phyloP scores from a whole-genome alignment of 148 eudicot genomes.

The Limonium bicolor region DNA sequence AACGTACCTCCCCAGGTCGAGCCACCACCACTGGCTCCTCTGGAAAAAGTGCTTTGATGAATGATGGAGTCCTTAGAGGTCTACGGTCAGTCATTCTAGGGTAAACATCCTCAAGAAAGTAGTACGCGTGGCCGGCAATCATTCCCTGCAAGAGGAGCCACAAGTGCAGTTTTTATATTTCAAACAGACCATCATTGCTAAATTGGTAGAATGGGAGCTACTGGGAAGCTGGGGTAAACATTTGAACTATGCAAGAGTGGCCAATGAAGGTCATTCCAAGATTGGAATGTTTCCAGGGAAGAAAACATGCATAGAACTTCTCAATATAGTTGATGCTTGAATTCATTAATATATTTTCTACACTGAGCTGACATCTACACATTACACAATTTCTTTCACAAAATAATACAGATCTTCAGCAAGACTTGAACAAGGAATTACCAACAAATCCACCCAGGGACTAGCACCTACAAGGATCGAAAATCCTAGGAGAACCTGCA shows the following conservation, averaged over 20 bases:
- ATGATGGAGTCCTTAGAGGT: conserved; percentile 68
- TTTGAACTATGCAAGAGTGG: too few relatives aligned
- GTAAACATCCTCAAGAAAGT: conserved; percentile 83
- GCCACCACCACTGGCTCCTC: conserved; percentile 82
- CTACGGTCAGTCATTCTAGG: conserved; percentile 82
- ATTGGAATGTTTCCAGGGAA: too few relatives aligned
- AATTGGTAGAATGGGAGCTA: too few relatives aligned
- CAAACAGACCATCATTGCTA: too few relatives aligned
- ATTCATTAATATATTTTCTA: too few relatives aligned
- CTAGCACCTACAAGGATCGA: conserved; percentile 90
- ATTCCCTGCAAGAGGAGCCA: conserved; percentile 43
- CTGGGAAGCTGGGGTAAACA: too few relatives aligned
- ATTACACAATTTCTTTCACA: too few relatives aligned
- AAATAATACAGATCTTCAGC: too few relatives aligned
- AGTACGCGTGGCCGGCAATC: conserved; percentile 95
- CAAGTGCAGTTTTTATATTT: conserved; percentile 14
- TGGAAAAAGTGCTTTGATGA: conserved; percentile 54
- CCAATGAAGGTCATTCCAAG: too few relatives aligned
- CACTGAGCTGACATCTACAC: too few relatives aligned
- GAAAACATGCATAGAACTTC: too few relatives aligned
- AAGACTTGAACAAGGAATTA: conserved; percentile 7
- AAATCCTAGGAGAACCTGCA: conserved; percentile 82
- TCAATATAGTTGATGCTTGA: too few relatives aligned
- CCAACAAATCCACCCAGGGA: conserved; percentile 92
- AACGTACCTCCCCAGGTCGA: conserved; percentile 48